Evolutionary conservation across 768 basidiomycete species (phyloP).

Genomic region (Lactifluus pinguis): DNA sequence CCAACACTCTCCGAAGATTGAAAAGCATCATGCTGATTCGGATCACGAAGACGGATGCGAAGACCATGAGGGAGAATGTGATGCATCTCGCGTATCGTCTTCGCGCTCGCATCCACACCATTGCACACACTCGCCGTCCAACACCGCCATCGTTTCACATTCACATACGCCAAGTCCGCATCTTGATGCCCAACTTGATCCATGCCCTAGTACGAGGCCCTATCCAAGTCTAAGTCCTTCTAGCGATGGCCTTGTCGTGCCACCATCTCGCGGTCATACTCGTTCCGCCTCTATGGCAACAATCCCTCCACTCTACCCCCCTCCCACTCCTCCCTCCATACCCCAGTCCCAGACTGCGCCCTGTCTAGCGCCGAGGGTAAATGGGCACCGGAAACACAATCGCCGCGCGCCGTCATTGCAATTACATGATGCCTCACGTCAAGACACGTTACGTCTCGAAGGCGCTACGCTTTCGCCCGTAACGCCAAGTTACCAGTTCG

Average conservation of each 20-base stretch:
- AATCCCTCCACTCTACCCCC: conserved; percentile 16
- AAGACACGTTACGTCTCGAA: background rate
- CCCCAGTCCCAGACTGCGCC: conserved; percentile 16
- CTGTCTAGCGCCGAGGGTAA: background rate
- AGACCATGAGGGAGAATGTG: conserved; percentile 18
- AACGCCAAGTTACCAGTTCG: conserved; percentile 55
- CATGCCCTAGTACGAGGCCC: conserved; percentile 23
- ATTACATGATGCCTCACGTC: conserved; percentile 4
- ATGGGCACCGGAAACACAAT: background rate
- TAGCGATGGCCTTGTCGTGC: background rate
- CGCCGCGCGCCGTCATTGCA: conserved; percentile 17
- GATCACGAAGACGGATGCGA: conserved; percentile 19
- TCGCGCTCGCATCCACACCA: conserved; percentile 15
- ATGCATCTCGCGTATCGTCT: conserved; percentile 19
- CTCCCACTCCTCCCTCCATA: conserved; percentile 22
- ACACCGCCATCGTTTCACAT: background rate
- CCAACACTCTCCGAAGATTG: conserved; percentile 4
- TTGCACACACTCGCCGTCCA: conserved; percentile 19
- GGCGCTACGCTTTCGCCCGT: conserved; percentile 40
- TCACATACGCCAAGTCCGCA: background rate
- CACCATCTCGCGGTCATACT: conserved; percentile 19
- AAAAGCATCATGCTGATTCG: conserved; percentile 1
- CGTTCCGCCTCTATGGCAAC: conserved; percentile 19
- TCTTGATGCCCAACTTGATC: background rate
- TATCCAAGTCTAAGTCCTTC: conserved; percentile 21